Percentiles rank a stretch among this genome's conserved stretches.
Conservation (phyloP, 495 filamentous ascomycete genomes). For the Cercophora newfieldiana region DNA sequence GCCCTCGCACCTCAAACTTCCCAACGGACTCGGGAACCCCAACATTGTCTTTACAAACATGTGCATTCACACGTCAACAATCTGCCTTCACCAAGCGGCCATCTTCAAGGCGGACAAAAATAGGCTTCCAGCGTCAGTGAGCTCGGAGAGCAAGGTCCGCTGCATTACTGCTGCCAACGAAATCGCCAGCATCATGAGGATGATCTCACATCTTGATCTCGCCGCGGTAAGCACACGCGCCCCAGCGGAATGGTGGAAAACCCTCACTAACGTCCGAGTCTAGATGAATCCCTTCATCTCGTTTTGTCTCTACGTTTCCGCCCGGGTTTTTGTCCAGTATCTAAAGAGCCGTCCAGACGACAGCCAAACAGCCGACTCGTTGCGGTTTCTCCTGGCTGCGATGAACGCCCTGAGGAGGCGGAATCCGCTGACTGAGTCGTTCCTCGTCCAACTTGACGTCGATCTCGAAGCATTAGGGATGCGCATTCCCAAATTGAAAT, state of each 20-base stretch:
- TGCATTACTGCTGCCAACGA: slow-evolving; percentile 93
- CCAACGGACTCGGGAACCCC: slow-evolving; percentile 69
- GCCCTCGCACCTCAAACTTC: slow-evolving; percentile 80
- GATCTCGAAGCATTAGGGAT: slow-evolving; percentile 72
- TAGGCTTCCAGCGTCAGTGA: slow-evolving; percentile 70
- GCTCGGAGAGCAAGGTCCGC: slow-evolving; percentile 84
- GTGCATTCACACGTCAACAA: slow-evolving; percentile 94
- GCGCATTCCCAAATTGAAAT: slow-evolving; percentile 54
- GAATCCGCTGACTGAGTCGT: slow-evolving; percentile 92
- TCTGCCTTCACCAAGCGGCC: slow-evolving; percentile 95
- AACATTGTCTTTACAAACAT: slow-evolving; percentile 96
- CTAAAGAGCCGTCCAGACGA: slow-evolving; percentile 86
- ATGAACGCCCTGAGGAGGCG: slow-evolving; percentile 85
- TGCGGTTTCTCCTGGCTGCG: slow-evolving; percentile 85
- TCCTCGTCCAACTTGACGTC: slow-evolving; percentile 89
- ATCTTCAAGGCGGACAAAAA: slow-evolving; percentile 97
- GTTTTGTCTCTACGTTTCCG: slow-evolving; percentile 93
- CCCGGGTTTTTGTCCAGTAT: slow-evolving; percentile 94
- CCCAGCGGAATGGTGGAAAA: neutral
- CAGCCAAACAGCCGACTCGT: slow-evolving; percentile 73
- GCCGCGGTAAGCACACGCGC: slow-evolving; percentile 61
- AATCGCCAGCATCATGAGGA: slow-evolving; percentile 94
- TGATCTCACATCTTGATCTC: slow-evolving; percentile 88
- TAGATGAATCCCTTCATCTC: slow-evolving; percentile 97
- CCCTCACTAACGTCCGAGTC: neutral